Base-by-base conservation (phyloP, 768 basidiomycete genomes). In the Candolleomyces efflorescens region DNA sequence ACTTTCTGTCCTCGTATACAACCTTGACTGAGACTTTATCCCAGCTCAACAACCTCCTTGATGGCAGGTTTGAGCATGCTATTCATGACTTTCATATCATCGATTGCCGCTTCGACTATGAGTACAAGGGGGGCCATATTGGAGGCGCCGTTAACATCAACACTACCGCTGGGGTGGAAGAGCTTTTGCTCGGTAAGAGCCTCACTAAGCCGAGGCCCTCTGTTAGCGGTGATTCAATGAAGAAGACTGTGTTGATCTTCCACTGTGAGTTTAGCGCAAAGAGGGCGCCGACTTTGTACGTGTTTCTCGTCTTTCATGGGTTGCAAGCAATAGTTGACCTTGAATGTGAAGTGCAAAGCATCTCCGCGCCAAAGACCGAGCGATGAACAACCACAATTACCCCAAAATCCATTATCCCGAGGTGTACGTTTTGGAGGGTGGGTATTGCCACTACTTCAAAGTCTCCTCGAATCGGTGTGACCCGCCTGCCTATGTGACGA, bases 261-360 rank as follows among this genome's bases (percentile, higher is more conserved):
- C 97, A 99, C 68, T 99, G 97, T 76, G 97, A 99, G 73, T 98
- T 98, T 68, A 94, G 92, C 62, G 88, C 83, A 17, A 97, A 97
- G 73, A 81, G 97, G 44, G 97, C 94, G 0, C 97, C 97, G 1
- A 96, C 96, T 9, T 93, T 96, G 95, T 95, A 69, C 74, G 85
- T 80, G 27, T 44, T 44, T 22, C 45, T 46, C 11, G 45, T 57
- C 6, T 32, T 37, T 44, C 37, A 52, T 18, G 56, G 24, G 20
- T 24, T 55, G 45, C 50, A 37, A 36, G 46, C n/a, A n/a, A n/a
- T n/a, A n/a, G 47, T 52, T 32, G 46, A 12, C 22, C 0, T 18
- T 45, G 32, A 36, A 7, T 62, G n/a, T n/a, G n/a, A n/a, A 98
- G 94, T 67, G 97, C 97, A 22, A 97, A 96, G 72, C 89, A 95